Conservation (phyloP, 1,284 basidiomycete genomes). For the Cutaneotrichosporon arboriforme region DNA sequence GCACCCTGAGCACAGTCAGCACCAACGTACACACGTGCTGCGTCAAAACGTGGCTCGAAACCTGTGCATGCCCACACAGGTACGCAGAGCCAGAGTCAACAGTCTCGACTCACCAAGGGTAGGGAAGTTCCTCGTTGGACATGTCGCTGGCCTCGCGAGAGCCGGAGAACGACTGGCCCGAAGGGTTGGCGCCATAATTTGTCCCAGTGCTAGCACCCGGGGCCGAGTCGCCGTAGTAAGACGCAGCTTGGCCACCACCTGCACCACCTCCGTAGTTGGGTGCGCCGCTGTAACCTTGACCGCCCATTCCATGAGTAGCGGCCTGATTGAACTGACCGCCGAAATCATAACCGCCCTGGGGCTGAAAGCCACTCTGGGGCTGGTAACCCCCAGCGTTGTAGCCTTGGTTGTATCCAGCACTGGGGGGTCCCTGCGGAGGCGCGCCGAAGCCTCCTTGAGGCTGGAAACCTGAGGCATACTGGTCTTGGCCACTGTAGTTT, state of each 20-base stretch:
- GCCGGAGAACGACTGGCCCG: not conserved
- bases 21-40: too few relatives aligned
- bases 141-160: not conserved
- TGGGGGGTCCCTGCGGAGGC: not conserved
- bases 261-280: not conserved
- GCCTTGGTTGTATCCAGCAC: not conserved
- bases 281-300: not conserved
- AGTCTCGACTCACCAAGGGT: conserved; percentile 14
- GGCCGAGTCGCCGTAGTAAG: not conserved
- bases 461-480: conserved; percentile 1
- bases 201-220: not conserved
- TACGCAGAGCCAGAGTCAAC: too few relatives aligned
- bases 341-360: too few relatives aligned
- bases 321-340: too few relatives aligned
- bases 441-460: not conserved
- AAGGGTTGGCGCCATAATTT: not conserved
- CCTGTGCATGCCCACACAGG: too few relatives aligned
- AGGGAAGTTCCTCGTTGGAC: conserved; percentile 10
- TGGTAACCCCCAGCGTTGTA: not conserved
- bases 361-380: too few relatives aligned
- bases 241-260: not conserved
- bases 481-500: not conserved
- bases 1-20: conserved; percentile 1
- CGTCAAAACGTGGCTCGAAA: too few relatives aligned
- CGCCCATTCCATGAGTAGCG: too few relatives aligned